Base-by-base conservation (phyloP, 768 basidiomycete species). In the Auriscalpium vulgare region DNA sequence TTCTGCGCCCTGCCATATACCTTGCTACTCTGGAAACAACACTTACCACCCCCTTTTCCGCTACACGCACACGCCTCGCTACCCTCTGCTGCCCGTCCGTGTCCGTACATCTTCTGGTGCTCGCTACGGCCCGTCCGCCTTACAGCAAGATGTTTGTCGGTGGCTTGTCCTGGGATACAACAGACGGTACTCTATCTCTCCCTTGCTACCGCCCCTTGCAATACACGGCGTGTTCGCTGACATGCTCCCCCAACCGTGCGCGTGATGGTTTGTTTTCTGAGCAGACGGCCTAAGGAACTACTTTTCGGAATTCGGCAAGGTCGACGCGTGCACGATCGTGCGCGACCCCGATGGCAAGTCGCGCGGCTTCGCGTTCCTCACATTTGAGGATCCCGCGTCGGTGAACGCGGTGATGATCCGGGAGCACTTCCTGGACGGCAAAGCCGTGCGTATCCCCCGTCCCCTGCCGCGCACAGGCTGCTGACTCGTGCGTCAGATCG, bases 91-190 rank as follows among this genome's bases (percentile, higher is more conserved):
- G 29, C 29, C 29, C 29, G 29, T 29, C 55, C 59, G 55, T 56
- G 61, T 46, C 21, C 50, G 58, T 63, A 44, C 56, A 47, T 19
- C 29, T 60, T 61, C 46, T 47, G 60, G 59, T 57, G 51, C 53
- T 60, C 47, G 38, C 44, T 53, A 53, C 53, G 53, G 54, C 58
- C 46, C 36, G 10, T 60, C 46, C 29, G 29, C 29, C 36, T 55
- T 75, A 71, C 78, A 97, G 97, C 74, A 99, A 99, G 80, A 99
- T 99, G 97, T 99, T 99, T 74, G 95, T 99, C 69, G 97, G 97
- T 60, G 97, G 97, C 62, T 79, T 99, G 62, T 97, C 98, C 76
- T 99, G 97, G 97, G 95, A 98, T 74, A 98, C 97, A 66, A 95
- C 92, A 70, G 97, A 98, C 80, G 95, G 97, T 99, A 82, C 72